phyloP scores from a whole-genome alignment of 768 basidiomycete species.

The Albatrellus ellisii region DNA sequence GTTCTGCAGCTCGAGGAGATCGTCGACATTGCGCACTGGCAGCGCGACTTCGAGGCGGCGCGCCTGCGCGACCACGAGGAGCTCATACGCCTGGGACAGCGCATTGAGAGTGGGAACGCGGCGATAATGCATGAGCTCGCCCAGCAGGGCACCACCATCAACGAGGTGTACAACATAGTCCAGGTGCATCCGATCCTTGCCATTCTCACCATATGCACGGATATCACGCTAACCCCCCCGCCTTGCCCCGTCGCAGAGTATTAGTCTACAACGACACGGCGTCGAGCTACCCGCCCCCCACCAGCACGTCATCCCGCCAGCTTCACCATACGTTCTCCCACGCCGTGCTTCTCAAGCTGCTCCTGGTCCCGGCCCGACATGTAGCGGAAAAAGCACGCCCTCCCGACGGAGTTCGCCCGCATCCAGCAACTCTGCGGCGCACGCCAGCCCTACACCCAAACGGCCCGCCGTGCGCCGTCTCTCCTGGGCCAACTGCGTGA shows the following conservation, averaged over 20 bases:
- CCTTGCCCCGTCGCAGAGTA: no score
- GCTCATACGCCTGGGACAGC: slow-evolving; percentile 5
- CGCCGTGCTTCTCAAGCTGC: no score
- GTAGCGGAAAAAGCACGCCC: not conserved
- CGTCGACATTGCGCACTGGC: slow-evolving; percentile 9
- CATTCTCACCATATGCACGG: not conserved
- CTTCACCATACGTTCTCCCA: no score
- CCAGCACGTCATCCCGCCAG: no score
- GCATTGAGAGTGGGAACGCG: slow-evolving; percentile 8
- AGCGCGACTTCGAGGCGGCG: slow-evolving; percentile 6
- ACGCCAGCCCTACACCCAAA: no score
- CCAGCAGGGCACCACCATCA: slow-evolving; percentile 10
- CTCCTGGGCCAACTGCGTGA: slow-evolving; percentile 4
- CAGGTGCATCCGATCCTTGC: slow-evolving; percentile 3
- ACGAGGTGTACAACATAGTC: slow-evolving; percentile 6
- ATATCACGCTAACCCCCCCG: no score
- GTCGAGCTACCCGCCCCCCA: no score
- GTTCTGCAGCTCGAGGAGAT: slow-evolving; percentile 7
- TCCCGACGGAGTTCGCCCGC: not conserved
- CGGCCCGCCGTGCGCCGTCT: slow-evolving; percentile 1
- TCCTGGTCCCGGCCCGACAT: not conserved
- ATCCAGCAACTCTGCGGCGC: no score
- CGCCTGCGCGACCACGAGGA: slow-evolving; percentile 10
- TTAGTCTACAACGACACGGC: no score
- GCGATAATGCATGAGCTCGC: slow-evolving; percentile 11